Base-by-base conservation (phyloP, 495 filamentous ascomycete genomes). In the Hyaloscypha variabilis region DNA sequence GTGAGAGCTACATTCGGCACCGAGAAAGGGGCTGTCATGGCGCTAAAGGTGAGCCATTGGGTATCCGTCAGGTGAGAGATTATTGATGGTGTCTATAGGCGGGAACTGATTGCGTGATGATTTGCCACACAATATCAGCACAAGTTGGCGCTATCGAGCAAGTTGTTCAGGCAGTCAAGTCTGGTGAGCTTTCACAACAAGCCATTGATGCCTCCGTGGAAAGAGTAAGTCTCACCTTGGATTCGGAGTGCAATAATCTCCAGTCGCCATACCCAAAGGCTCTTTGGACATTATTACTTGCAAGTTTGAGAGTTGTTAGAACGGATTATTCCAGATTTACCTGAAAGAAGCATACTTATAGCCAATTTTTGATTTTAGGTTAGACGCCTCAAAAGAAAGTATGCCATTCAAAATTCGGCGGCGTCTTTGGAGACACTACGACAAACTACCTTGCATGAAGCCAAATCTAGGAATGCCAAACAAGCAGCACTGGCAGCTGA, bases 21-120 rank as follows among this genome's bases (percentile, higher is more conserved):
- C 0, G 79, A 81, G 55, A 72, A 77, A 62, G 80, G 79, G 52
- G 75, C 81, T 1, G 75, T 82, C 28, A 74, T 83, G 50, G 77
- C 81, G 2, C 60, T 83, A 34, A 74, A 74, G 42, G 69, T 71
- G 17, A 46, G 55, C 21, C 11, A 30, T 5, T 30, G 14, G 11
- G 31, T 34, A 46, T 19, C 39, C 6, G 17, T 4, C 3, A 4
- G 24, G 19, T 46, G 10, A 17, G 11, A 28, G 25, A 10, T 54
- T 6, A 54, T 28, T 13, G 14, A 24, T 54, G 25, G 1, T 24
- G 21, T 28, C 5, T 2, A 46, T 3, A 71, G 69, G 81, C 81
- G 29, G 81, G 81, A n/a, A 78, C 76, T 56, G 81, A 83, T 49
- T 81, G 80, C 36, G 72, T 81, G 17, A 82, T 82, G 80, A 74